Conservation (phyloP, 2,329 filamentous ascomycete genomes). For the Sporothrix mexicana region DNA sequence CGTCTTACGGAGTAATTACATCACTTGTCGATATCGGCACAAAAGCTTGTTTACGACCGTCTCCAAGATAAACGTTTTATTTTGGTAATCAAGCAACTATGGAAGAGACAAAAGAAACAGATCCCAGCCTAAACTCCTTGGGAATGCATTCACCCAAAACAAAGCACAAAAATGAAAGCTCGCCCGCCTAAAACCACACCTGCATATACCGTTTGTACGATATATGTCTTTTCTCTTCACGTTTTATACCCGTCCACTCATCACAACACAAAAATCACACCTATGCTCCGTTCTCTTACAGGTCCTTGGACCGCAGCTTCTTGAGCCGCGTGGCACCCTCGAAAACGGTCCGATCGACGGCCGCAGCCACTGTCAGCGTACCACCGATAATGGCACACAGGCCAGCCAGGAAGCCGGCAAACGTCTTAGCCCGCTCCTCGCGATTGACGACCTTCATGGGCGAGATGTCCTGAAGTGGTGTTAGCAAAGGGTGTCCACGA, state of each 20-base stretch:
- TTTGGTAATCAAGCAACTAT: constrained; percentile 8
- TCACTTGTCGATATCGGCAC: too few relatives aligned
- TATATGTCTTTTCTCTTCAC: background rate
- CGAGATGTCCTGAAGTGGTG: constrained; percentile 77
- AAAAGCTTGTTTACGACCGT: too few relatives aligned
- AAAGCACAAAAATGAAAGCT: background rate
- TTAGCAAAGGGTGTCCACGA: background rate
- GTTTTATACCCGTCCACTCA: background rate
- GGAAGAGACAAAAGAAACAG: constrained; percentile 10
- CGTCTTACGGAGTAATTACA: too few relatives aligned
- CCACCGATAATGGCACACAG: constrained; percentile 94
- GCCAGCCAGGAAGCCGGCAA: constrained; percentile 89
- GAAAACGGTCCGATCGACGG: constrained; percentile 87
- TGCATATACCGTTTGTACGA: background rate
- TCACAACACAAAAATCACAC: background rate
- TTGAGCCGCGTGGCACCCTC: constrained; percentile 84
- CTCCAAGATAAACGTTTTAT: background rate
- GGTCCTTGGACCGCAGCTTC: constrained; percentile 76
- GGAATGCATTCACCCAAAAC: constrained; percentile 23
- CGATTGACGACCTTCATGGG: constrained; percentile 99
- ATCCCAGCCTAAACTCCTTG: constrained; percentile 30
- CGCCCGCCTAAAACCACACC: constrained; percentile 13
- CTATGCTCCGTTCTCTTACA: constrained; percentile 45
- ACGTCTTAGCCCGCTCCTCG: constrained; percentile 85
- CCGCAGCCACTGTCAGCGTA: constrained; percentile 93